phyloP scores from a whole-genome alignment of 176 grass and related monocot genomes.

The Carex pumila region DNA sequence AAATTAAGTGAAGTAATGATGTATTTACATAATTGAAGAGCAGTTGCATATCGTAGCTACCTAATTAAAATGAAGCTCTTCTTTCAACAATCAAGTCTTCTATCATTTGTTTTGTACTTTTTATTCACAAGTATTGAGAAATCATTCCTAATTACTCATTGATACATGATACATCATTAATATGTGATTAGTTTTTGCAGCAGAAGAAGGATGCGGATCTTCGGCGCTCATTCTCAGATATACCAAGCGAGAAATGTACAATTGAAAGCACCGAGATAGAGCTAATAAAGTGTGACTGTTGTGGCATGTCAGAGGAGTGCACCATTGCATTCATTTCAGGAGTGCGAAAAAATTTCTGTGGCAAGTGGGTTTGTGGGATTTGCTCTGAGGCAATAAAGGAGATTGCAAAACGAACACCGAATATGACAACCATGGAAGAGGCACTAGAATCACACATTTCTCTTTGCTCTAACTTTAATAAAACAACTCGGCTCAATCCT shows the following conservation, averaged over 20 bases:
- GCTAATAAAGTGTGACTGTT: constrained; percentile 70
- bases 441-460: constrained; percentile 60
- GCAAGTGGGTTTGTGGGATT: constrained; percentile 77
- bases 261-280: constrained; percentile 38
- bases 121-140: neutral
- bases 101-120: neutral
- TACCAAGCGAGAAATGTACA: constrained; percentile 15
- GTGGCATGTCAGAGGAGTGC: constrained; percentile 91
- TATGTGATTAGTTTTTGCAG: neutral
- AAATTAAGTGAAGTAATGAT: neutral
- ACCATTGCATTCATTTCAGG: constrained; percentile 57
- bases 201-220: constrained; percentile 34
- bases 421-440: constrained; percentile 28
- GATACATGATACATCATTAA: neutral
- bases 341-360: constrained; percentile 64
- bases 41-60: no score
- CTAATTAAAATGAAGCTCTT: no score
- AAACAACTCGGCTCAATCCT: constrained; percentile 60
- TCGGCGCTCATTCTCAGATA: constrained; percentile 32
- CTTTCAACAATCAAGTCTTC: no score
- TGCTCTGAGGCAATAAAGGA: constrained; percentile 93
- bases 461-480: constrained; percentile 59
- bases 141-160: neutral
- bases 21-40: neutral
- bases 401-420: constrained; percentile 23